Evolutionary conservation across 2,329 filamentous ascomycete genomes (phyloP).

Genomic region (Cladophialophora chaetospira): DNA sequence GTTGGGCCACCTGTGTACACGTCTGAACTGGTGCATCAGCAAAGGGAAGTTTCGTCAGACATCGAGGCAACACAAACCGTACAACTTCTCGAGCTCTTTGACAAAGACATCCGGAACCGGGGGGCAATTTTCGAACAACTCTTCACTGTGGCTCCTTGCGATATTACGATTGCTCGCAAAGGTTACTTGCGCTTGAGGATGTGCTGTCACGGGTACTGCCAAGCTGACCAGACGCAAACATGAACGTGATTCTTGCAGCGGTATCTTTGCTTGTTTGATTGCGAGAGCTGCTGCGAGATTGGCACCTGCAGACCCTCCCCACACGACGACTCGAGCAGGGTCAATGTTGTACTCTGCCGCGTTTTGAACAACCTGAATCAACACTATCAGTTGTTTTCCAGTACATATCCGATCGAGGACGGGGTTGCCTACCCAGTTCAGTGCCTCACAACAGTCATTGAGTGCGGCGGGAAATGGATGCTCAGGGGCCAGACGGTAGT

Average conservation of each 20-base stretch:
- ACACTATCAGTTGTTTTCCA: not conserved
- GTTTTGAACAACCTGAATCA: slow-evolving; percentile 51
- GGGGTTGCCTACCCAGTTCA: slow-evolving; percentile 41
- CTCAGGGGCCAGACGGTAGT: slow-evolving; percentile 64
- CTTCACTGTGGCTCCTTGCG: slow-evolving; percentile 4
- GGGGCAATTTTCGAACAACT: not conserved
- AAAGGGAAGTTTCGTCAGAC: not conserved
- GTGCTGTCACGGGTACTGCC: slow-evolving; percentile 57
- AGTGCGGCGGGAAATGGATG: slow-evolving; percentile 64
- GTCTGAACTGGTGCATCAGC: not conserved
- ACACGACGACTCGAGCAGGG: slow-evolving; percentile 57
- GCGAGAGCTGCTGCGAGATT: slow-evolving; percentile 60
- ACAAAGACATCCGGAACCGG: slow-evolving; percentile 4
- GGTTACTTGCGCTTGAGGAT: slow-evolving; percentile 5
- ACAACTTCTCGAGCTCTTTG: slow-evolving; percentile 8
- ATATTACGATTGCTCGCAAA: slow-evolving; percentile 1
- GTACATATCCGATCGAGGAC: not conserved
- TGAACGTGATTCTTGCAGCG: not conserved
- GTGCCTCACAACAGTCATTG: slow-evolving; percentile 63
- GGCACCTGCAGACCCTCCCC: slow-evolving; percentile 64
- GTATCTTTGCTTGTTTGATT: slow-evolving; percentile 45
- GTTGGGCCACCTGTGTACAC: slow-evolving; percentile 4
- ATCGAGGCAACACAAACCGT: not conserved
- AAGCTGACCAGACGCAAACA: slow-evolving; percentile 43
- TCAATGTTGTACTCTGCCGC: slow-evolving; percentile 60